Evolutionary conservation across 257 asterid species (phyloP), one percentile per base, ranked within the genome.

Genomic region (Thymus quinquecostatus): DNA sequence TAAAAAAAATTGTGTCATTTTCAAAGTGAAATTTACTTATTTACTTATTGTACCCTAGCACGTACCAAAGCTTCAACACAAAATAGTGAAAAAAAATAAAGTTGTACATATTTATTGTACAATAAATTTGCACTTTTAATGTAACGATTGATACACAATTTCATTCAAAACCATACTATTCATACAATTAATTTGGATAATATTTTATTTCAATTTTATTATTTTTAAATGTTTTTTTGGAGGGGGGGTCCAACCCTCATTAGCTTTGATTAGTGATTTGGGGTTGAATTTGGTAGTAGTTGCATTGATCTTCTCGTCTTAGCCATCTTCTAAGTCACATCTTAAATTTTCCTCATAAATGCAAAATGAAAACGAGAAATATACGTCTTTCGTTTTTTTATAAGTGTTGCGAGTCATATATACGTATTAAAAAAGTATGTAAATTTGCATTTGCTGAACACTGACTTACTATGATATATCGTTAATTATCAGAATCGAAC

Each of bases 291-390:
- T 75, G 81, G 79, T 74, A 71, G 74, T 48, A 71, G 80, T 80
- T 82, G 87, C 80, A 80, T 71, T 72, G 75, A 76, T 80, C 75
- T 57, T 62, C 51, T 66, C 5, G 66, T 68, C 75, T 77, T 62
- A 72, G 64, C 60, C 79, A 60, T 27, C 34, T 8, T 62, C 81
- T 2, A 41, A 41, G 86, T 81, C 86, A 73, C 82, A 61, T 77
- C 83, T 45, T 56, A 49, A 21, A 38, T 38, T 38, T 36, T 36
- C 3, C 40, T 36, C 40, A 36, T 3, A 36, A 36, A 36, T 36
- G 21, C 21, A 21, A 36, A 36, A 36, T 36, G 5, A 36, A 21
- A 21, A 21, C 21, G 21, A 21, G 21, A 21, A 21, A 21, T 21
- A 21, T 21, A 21, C 21, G 21, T 21, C 21, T 21, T 21, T 21